phyloP scores from a whole-genome alignment of 2,329 filamentous ascomycete genomes.

The Conoideocrella luteorostrata region DNA sequence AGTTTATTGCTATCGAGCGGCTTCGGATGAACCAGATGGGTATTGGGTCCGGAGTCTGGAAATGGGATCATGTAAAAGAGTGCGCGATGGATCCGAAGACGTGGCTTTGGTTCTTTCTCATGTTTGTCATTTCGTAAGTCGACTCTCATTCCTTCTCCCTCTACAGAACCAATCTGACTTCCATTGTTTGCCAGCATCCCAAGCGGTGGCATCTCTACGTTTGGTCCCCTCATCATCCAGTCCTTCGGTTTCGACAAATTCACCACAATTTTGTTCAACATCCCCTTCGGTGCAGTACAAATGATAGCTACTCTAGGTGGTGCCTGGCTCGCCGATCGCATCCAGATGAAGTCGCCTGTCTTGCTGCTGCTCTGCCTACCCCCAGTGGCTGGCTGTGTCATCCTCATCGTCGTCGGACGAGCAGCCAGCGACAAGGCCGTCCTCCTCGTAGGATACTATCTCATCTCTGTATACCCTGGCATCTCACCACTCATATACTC shows the following conservation, averaged over 20 bases:
- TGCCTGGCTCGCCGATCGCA: constrained; percentile 46
- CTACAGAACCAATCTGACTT: neutral
- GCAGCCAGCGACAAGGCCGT: constrained; percentile 37
- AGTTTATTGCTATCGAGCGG: constrained; percentile 51
- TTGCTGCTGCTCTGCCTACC: constrained; percentile 48
- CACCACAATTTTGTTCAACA: constrained; percentile 53
- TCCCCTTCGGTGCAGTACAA: constrained; percentile 55
- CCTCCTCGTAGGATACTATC: constrained; percentile 51
- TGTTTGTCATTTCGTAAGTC: constrained; percentile 46
- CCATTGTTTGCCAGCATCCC: neutral
- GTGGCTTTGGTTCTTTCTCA: constrained; percentile 36
- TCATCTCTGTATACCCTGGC: constrained; percentile 53
- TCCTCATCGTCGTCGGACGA: constrained; percentile 45
- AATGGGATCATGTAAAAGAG: constrained; percentile 36
- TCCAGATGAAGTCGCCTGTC: constrained; percentile 50
- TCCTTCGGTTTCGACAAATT: constrained; percentile 52
- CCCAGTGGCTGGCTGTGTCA: constrained; percentile 48
- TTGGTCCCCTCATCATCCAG: constrained; percentile 52
- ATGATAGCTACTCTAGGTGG: constrained; percentile 53
- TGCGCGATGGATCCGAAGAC: constrained; percentile 33
- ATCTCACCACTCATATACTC: constrained; percentile 50
- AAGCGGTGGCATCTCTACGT: constrained; percentile 52
- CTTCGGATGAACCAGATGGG: constrained; percentile 44
- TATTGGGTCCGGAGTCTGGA: constrained; percentile 31
- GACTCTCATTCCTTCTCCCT: too few relatives aligned